These are phyloP conservation scores for Neonectria sp. DNA, from an alignment of 2,329 filamentous ascomycete genomes.

Conservation along the genomic window DNA sequence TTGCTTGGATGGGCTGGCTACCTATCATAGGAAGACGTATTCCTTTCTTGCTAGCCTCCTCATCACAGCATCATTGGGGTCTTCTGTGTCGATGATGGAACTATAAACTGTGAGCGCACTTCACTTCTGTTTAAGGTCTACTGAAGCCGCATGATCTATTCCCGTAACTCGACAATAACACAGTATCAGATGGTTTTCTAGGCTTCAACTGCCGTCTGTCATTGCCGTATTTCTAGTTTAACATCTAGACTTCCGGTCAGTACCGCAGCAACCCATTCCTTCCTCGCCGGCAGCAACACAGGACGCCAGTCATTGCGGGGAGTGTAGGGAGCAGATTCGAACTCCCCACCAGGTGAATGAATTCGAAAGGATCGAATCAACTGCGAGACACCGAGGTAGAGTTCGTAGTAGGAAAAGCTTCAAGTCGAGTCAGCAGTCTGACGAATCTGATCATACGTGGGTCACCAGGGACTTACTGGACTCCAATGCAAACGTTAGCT, in stretches of 20 bases:
- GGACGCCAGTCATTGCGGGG: slow-evolving; percentile 1
- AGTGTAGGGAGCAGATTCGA: not conserved
- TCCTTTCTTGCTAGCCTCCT: no score
- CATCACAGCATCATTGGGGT: no score
- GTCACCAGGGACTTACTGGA: slow-evolving; percentile 41
- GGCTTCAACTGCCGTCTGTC: not conserved
- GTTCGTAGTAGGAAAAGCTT: slow-evolving; percentile 3
- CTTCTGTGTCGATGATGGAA: no score
- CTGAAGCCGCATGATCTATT: no score
- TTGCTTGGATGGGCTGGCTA: no score
- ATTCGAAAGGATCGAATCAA: not conserved
- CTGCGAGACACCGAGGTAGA: not conserved
- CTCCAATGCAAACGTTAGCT: slow-evolving; percentile 47
- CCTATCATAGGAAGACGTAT: no score
- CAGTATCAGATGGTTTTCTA: not conserved
- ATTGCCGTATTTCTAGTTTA: not conserved
- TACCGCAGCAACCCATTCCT: slow-evolving; percentile 6
- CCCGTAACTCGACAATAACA: no score
- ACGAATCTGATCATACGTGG: no score
- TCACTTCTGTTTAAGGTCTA: no score
- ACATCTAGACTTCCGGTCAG: not conserved
- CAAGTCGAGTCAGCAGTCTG: not conserved
- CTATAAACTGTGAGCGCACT: no score
- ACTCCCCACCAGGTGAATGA: not conserved
- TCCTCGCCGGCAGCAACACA: not conserved